Base-by-base conservation (phyloP, 208 protist species). In the Leishmania arabica region DNA sequence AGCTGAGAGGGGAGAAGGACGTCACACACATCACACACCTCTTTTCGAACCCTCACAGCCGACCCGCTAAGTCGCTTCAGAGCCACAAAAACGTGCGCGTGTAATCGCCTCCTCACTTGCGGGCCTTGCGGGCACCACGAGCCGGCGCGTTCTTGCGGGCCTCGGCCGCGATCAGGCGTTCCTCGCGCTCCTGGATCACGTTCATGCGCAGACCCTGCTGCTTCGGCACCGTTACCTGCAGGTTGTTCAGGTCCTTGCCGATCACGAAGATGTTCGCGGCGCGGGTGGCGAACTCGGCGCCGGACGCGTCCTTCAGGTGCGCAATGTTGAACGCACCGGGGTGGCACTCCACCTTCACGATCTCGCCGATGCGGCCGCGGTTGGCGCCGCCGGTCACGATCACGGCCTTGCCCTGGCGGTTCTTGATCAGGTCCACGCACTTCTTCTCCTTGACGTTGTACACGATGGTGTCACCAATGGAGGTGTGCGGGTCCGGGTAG, bases 261-360 rank as follows among this genome's bases (percentile, higher is more conserved):
- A 99, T 99, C 83, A 99, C 97, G 89, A 99, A 99, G 66, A 99
- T 97, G 95, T 99, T 99, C 75, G 74, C 74, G n/a, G 96, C 62
- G 83, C 99, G 99, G 65, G 99, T 99, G 84, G 99, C 98, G 89
- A 99, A 99, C 70, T 93, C 93, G 85, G 99, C 90, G 77, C 92
- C 92, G 19, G 89, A 88, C 60, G 87, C 80, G 85, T 99, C 98
- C 83, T 95, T 96, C 80, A 99, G 77, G 91, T 99, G 99, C 19
- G 99, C 95, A 83, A 99, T 99, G 86, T 99, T 94, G 93, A 99
- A 99, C 5, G 95, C 89, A 85, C 99, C 99, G 34, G 85, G 92
- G 91, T 99, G 98, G 73, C 88, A 86, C 84, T 99, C 99, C 82
- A 97, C 84, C 47, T 84, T 84, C 64, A 96, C 89, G 84, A 99